phyloP scores from a whole-genome alignment of 306 rosid species.

The Quercus suber region DNA sequence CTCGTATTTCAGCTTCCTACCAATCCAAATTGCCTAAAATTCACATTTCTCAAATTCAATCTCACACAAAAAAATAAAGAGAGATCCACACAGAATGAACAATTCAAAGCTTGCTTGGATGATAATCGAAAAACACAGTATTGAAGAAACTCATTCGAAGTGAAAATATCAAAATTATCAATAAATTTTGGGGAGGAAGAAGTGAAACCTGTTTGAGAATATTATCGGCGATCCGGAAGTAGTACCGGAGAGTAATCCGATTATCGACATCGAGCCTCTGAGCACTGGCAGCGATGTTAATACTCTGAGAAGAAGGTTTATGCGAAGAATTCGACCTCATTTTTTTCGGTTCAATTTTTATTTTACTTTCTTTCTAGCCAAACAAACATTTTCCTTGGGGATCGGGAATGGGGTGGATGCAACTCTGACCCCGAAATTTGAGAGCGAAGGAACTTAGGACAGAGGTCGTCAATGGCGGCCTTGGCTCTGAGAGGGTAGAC shows the following conservation, averaged over 20 bases:
- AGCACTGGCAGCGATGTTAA: slow-evolving; percentile 71
- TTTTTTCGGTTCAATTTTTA: not conserved
- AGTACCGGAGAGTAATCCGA: slow-evolving; percentile 73
- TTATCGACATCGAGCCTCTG: slow-evolving; percentile 71
- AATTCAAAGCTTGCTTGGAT: not conserved
- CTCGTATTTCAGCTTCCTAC: not conserved
- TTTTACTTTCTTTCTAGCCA: slow-evolving; percentile 10
- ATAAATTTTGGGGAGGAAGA: not conserved
- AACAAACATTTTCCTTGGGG: slow-evolving; percentile 12
- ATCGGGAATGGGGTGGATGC: slow-evolving; percentile 9
- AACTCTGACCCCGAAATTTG: slow-evolving; percentile 3
- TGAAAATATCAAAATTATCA: not conserved
- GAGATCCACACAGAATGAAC: not conserved
- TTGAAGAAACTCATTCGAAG: not conserved
- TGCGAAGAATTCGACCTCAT: slow-evolving; percentile 38
- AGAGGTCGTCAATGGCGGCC: slow-evolving; percentile 43
- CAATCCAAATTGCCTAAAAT: not conserved
- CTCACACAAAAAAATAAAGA: not conserved
- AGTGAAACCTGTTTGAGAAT: slow-evolving; percentile 76
- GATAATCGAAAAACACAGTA: not conserved
- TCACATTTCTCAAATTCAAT: not conserved
- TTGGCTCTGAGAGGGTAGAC: slow-evolving; percentile 9
- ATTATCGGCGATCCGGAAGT: slow-evolving; percentile 82
- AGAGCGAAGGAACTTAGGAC: not conserved
- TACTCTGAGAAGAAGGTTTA: slow-evolving; percentile 43